A percentile compares a stretch with the other conserved stretches of the same genome.
These are phyloP conservation scores for Alternaria solani DNA, from an alignment of 2,329 filamentous ascomycete genomes.

Conservation along the genomic window DNA sequence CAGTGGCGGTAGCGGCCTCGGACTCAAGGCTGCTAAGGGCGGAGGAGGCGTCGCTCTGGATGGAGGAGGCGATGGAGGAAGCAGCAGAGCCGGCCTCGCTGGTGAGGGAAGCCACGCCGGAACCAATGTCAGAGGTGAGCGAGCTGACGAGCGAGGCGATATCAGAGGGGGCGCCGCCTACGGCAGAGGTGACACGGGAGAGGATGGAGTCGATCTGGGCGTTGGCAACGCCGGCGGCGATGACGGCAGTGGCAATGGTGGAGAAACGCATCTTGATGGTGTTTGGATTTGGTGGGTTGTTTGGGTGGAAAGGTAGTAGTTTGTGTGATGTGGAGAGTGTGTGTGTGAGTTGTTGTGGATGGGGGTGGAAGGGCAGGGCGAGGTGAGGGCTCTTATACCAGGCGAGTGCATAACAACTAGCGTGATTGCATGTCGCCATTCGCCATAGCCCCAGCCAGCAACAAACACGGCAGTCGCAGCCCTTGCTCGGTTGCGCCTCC, in stretches of 20 bases:
- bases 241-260: slow-evolving; percentile 37
- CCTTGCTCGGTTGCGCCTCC: slow-evolving; percentile 33
- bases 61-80: slow-evolving; percentile 22
- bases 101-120: slow-evolving; percentile 16
- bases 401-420: slow-evolving; percentile 18
- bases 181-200: slow-evolving; percentile 26
- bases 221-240: slow-evolving; percentile 40
- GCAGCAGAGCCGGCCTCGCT: slow-evolving; percentile 18
- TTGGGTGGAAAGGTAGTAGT: slow-evolving; percentile 5
- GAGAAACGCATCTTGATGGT: slow-evolving; percentile 49
- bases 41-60: slow-evolving; percentile 24
- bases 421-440: slow-evolving; percentile 11
- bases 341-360: slow-evolving; percentile 20
- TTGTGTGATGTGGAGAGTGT: slow-evolving; percentile 22
- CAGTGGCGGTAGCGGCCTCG: background rate
- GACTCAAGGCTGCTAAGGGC: slow-evolving; percentile 19
- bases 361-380: slow-evolving; percentile 19
- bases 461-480: slow-evolving; percentile 32
- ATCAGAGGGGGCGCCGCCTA: slow-evolving; percentile 18
- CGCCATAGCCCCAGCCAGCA: slow-evolving; percentile 21
- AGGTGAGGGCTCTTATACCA: slow-evolving; percentile 27
- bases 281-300: slow-evolving; percentile 4
- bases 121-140: slow-evolving; percentile 20
- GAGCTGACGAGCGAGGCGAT: slow-evolving; percentile 20
- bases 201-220: slow-evolving; percentile 41